Percentiles rank a stretch among this genome's conserved stretches.
Conservation (phyloP, 306 rosid species). For the Castanea mollissima region DNA sequence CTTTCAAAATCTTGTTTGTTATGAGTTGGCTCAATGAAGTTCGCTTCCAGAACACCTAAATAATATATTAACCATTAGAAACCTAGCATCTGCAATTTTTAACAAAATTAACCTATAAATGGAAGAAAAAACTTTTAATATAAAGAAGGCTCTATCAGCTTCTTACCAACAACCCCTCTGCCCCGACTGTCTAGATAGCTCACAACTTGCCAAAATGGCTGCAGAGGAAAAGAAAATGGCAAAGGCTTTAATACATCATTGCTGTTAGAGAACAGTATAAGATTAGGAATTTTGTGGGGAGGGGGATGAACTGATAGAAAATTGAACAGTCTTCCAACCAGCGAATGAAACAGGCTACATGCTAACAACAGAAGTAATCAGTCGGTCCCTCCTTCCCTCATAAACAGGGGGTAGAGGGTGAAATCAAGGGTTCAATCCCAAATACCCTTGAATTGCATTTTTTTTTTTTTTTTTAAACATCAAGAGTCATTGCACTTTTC, state of each 20-base stretch:
- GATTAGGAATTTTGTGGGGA: background rate
- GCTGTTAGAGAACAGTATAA: background rate
- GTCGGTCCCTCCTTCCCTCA: background rate
- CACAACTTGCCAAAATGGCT: slow-evolving; percentile 97
- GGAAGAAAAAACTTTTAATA: slow-evolving; percentile 1
- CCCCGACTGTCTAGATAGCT: slow-evolving; percentile 57
- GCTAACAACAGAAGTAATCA: background rate
- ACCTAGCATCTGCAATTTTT: background rate
- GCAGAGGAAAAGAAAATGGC: slow-evolving; percentile 30
- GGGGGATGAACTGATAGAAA: background rate
- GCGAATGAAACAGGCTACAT: background rate
- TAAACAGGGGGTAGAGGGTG: background rate
- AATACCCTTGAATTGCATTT: background rate
- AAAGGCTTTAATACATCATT: slow-evolving; percentile 3
- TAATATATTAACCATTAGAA: slow-evolving; percentile 23
- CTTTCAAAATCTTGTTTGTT: slow-evolving; percentile 96
- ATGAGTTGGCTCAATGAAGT: slow-evolving; percentile 86
- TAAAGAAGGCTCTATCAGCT: slow-evolving; percentile 12
- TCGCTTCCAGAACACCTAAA: slow-evolving; percentile 81
- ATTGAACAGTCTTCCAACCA: background rate
- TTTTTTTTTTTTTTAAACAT: background rate
- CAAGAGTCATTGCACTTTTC: background rate
- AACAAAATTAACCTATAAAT: slow-evolving; percentile 8
- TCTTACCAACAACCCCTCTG: slow-evolving; percentile 90
- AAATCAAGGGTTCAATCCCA: background rate